Evolutionary conservation across 495 filamentous ascomycete species (phyloP), one percentile per base, ranked within the genome.

Genomic region (Mycothermus thermophilus): DNA sequence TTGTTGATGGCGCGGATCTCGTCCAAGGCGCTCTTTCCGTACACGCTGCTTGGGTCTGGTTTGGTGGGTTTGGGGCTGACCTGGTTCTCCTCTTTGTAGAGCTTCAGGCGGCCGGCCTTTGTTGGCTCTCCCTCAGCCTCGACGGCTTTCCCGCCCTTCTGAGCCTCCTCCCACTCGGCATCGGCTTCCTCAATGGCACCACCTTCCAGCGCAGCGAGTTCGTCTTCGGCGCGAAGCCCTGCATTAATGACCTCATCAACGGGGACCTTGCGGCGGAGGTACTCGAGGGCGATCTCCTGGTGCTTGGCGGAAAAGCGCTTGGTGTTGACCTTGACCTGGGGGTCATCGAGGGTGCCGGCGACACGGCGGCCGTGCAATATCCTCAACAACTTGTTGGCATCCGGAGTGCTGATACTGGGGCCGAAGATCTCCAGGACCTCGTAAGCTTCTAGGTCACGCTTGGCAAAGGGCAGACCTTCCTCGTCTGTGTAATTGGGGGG

Each of bases 291-390:
- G 26, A 47, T 58, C 15, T 66, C 54, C 12, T 45, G 42, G 32
- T 63, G 49, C 11, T 35, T 14, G 1, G 47, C 41, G 19, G 49
- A 44, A 27, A 59, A 69, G 4, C 21, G 20, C 4, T 36, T 44
- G 6, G 57, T 59, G 25, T 58, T 52, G 26, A 39, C 35, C 24
- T 43, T 32, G 10, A 62, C 41, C 14, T 14, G 35, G 8, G 56
- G 69, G 56, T 64, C 66, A 26, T 84, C 77, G 7, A 88, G 64
- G 0, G 82, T 85, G 13, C 86, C 86, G 8, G 74, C 70, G 9
- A 83, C 61, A 14, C 86, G 74, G 29, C 82, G 73, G 17, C 72
- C 73, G 47, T 94, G 83, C 2, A 92, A 58, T 21, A 83, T 68
- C 18, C 60, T 58, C 4, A 93, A 56, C 11, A 86, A 57, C 16